Evolutionary conservation across 176 grass and related monocot genomes (phyloP), one percentile per base, ranked within the genome.

Genomic region (Pharus latifolius): DNA sequence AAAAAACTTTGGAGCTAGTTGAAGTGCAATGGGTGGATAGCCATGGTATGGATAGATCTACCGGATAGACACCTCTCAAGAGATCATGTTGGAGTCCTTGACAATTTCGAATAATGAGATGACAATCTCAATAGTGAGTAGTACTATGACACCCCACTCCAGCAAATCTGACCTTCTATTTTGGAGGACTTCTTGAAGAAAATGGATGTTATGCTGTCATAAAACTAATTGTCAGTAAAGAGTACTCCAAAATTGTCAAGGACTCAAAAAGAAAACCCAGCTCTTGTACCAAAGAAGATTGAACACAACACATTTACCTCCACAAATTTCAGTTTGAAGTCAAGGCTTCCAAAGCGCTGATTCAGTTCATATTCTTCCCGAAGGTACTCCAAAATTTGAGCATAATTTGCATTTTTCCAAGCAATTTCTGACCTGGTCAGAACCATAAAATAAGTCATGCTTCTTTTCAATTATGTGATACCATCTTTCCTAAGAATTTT

Each of bases 381-480:
- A 26, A 91, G 82, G 46, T 86, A 91, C 75, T 96, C 92, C 63
- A 96, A 58, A 73, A 96, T 91, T 49, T 96, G 88, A 1, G 92
- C 82, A 75, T 91, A 96, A 75, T 96, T 96, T 60, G 92, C 79
- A 86, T 91, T 96, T 88, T 91, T 91, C 88, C 92, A 96, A 69
- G 92, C 92, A 81, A 96, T 96, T 83, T 96, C 92, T 18, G 92
- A 96, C 79, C 88, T 96, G 75, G 10, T 44, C 10, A 14, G 30
- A 67, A 61, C 35, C 8, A 13, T 71, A 64, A 31, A 72, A 44
- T 23, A 23, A 20, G 18, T 13, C 4, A 25, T 20, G 27, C 31
- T 28, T 58, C 28, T 58, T 3, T 5, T 38, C 4, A 38, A 38
- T 38, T 38, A 5, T 9, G 35, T 38, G 35, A 5, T 38, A 38